A percentile compares a stretch with the other conserved stretches of the same genome.
Conservation (phyloP, 2,329 filamentous ascomycete species). For the Triangularia verruculosa region DNA sequence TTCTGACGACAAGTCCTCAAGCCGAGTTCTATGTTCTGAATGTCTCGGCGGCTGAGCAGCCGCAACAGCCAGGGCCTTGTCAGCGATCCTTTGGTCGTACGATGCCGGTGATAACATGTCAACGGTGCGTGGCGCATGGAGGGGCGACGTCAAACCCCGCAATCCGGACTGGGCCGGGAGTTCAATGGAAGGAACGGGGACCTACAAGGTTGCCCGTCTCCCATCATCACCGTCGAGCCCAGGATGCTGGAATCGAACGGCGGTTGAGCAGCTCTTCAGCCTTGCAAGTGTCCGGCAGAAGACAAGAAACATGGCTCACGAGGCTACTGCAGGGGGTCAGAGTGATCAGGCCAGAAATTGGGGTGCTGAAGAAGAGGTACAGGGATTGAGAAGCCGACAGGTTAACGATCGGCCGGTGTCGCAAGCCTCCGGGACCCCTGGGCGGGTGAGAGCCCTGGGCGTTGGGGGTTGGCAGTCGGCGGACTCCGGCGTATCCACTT, state of each 20-base stretch:
- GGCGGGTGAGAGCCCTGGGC: constrained; percentile 9
- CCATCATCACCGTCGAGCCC: background rate
- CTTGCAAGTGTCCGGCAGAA: background rate
- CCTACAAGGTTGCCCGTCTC: background rate
- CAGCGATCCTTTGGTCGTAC: constrained; percentile 8
- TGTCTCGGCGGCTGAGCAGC: background rate
- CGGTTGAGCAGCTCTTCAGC: background rate
- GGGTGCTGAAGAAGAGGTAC: background rate
- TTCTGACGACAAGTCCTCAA: background rate
- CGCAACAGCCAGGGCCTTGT: background rate
- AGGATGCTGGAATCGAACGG: background rate
- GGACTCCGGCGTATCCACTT: constrained; percentile 32
- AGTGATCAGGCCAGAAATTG: background rate
- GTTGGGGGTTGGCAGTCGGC: constrained; percentile 30
- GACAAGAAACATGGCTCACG: background rate
- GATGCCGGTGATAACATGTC: constrained; percentile 3
- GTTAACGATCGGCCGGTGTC: constrained; percentile 1
- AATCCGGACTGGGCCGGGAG: constrained; percentile 9
- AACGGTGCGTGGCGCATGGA: constrained; percentile 2
- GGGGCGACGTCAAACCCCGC: constrained; percentile 1
- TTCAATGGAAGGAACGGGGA: background rate
- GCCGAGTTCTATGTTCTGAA: background rate
- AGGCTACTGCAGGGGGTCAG: background rate
- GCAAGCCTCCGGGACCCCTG: constrained; percentile 2
- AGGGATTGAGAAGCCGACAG: background rate